Percentiles rank a stretch among this genome's conserved stretches.
Evolutionary conservation across 768 basidiomycete species (phyloP).

Genomic region (Naematelia aurantialba): DNA sequence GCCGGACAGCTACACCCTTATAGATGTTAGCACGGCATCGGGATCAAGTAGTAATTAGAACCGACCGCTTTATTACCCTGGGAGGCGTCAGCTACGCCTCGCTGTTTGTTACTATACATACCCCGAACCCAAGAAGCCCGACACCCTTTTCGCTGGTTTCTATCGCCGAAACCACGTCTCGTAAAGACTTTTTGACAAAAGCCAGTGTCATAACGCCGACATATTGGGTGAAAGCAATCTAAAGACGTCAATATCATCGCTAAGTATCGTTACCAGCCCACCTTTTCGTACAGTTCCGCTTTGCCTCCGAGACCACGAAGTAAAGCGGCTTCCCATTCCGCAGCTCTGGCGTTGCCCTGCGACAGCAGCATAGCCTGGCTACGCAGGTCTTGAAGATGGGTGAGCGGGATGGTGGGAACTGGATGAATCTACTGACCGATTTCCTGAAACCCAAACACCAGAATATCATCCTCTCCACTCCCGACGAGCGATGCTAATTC

Average conservation of each 20-base stretch:
- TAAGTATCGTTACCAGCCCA: conserved; percentile 2
- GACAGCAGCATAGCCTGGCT: conserved; percentile 34
- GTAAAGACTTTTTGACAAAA: conserved; percentile 27
- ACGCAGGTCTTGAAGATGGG: conserved; percentile 23
- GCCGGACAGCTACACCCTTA: conserved; percentile 38
- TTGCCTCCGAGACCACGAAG: conserved; percentile 22
- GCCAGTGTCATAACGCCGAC: conserved; percentile 41
- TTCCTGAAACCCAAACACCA: conserved; percentile 45
- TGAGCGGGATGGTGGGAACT: background rate
- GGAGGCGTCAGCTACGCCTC: background rate
- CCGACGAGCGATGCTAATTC: conserved; percentile 31
- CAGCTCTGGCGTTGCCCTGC: conserved; percentile 27
- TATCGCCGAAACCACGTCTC: conserved; percentile 17
- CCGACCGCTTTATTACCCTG: conserved; percentile 44
- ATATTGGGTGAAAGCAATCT: conserved; percentile 38
- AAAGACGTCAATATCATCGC: background rate
- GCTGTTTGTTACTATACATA: conserved; percentile 9
- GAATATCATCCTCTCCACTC: conserved; percentile 34
- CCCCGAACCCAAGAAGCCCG: conserved; percentile 40
- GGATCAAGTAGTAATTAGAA: background rate
- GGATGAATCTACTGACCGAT: conserved; percentile 22
- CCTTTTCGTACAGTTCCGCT: conserved; percentile 26
- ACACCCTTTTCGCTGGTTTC: conserved; percentile 39
- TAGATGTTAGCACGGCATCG: background rate
- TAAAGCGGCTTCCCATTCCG: conserved; percentile 34